Percentiles rank a stretch among this genome's conserved stretches.
phyloP scores from a whole-genome alignment of 1,284 basidiomycete species.

The Agroathelia rolfsii region DNA sequence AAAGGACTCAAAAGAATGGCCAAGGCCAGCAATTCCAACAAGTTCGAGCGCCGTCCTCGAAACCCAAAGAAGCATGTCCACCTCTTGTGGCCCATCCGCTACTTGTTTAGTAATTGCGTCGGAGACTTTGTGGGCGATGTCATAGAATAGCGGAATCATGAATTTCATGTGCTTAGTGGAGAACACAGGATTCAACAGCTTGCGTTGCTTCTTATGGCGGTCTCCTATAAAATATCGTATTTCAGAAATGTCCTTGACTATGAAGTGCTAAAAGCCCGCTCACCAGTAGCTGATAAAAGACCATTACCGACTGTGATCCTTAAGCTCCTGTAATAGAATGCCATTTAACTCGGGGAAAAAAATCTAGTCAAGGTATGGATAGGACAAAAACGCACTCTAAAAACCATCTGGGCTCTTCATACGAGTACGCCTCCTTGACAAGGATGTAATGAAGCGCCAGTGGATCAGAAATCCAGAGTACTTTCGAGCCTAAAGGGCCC shows the following conservation, averaged over 20 bases:
- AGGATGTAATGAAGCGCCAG: conserved; percentile 28
- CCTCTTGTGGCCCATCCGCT: conserved; percentile 15
- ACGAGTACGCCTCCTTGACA: conserved; percentile 26
- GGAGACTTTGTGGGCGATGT: conserved; percentile 23
- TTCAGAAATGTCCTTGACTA: background rate
- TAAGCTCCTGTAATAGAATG: conserved; percentile 15
- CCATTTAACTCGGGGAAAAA: background rate
- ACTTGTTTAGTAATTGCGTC: conserved; percentile 16
- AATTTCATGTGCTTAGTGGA: conserved; percentile 32
- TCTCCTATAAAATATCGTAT: conserved; percentile 21
- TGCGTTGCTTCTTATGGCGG: conserved; percentile 32
- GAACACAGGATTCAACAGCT: conserved; percentile 39
- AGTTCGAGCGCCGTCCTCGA: conserved; percentile 27
- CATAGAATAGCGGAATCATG: conserved; percentile 29
- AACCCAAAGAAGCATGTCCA: conserved; percentile 29
- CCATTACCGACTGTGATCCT: conserved; percentile 27
- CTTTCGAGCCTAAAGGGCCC: conserved; percentile 25
- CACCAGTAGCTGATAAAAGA: conserved; percentile 25
- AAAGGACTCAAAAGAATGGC: conserved; percentile 28
- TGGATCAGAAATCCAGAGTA: conserved; percentile 26
- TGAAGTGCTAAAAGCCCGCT: conserved; percentile 2
- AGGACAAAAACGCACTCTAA: conserved; percentile 19
- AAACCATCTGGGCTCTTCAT: conserved; percentile 25
- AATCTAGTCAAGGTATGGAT: background rate
- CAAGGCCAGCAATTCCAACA: conserved; percentile 30